These are phyloP conservation scores for Xylaria sp. DNA, from an alignment of 2,329 filamentous ascomycete species.

Conservation along the genomic window DNA sequence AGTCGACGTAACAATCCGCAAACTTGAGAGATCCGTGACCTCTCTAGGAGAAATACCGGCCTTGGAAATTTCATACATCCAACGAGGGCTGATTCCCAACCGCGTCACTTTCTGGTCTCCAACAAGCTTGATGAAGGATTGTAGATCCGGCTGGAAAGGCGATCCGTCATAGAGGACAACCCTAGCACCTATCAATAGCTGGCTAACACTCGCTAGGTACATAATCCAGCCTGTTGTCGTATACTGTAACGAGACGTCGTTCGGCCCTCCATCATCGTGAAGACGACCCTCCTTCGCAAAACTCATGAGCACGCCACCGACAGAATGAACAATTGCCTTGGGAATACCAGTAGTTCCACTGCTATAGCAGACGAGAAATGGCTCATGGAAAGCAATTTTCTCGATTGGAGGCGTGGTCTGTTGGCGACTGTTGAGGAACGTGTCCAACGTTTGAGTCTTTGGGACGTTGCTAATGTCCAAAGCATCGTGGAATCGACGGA, in stretches of 20 bases:
- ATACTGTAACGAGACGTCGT: slow-evolving; percentile 63
- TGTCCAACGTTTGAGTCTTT: slow-evolving; percentile 56
- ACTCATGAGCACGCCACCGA: slow-evolving; percentile 70
- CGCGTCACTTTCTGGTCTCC: slow-evolving; percentile 74
- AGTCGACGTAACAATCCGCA: slow-evolving; percentile 74
- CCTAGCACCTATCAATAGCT: slow-evolving; percentile 69
- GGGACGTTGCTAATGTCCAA: slow-evolving; percentile 68
- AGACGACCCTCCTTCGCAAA: slow-evolving; percentile 67
- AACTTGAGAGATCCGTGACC: slow-evolving; percentile 69
- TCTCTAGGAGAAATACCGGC: slow-evolving; percentile 70
- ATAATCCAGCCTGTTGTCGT: slow-evolving; percentile 89
- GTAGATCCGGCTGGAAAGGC: slow-evolving; percentile 77
- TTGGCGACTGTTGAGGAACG: slow-evolving; percentile 56
- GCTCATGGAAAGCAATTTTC: slow-evolving; percentile 75
- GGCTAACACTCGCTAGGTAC: slow-evolving; percentile 73
- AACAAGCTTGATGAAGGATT: slow-evolving; percentile 70
- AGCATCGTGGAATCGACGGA: slow-evolving; percentile 72
- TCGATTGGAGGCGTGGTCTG: slow-evolving; percentile 62
- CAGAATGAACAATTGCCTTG: slow-evolving; percentile 86
- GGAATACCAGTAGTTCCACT: slow-evolving; percentile 85
- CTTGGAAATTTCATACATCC: slow-evolving; percentile 78
- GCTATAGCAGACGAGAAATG: slow-evolving; percentile 81
- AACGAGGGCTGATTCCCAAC: slow-evolving; percentile 80
- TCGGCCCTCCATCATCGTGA: slow-evolving; percentile 56
- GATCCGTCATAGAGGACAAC: slow-evolving; percentile 84